Base-by-base conservation (phyloP, 257 asterid species). In the Craterostigma plantagineum region DNA sequence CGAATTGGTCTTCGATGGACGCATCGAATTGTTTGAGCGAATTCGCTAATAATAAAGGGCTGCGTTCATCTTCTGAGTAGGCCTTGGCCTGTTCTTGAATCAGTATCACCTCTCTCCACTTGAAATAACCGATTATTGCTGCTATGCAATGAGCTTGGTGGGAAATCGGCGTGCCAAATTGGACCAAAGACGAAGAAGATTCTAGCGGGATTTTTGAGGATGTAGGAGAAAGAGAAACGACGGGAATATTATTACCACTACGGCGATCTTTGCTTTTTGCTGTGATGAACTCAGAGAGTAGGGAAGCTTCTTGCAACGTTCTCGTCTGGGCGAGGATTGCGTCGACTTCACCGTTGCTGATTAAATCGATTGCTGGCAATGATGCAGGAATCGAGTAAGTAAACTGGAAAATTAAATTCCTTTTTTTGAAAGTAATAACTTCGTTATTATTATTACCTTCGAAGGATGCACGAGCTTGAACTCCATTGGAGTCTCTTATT, bases 61-160 rank as follows among this genome's bases (percentile, higher is more conserved):
- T 33, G 1, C 51, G 43, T 33, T 58, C 65, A 0, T 55, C 43
- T n/a, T 18, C 73, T 58, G 41, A 59, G n/a, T n/a, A 62, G 30
- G 49, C 45, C 44, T 42, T 42, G 50, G 51, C 14, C 4, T 49
- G 49, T 50, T 76, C 74, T 40, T 66, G 60, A 11, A 77, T 50
- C 1, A 66, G 46, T 18, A 63, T 62, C 38, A 71, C 64, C 40
- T 67, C 67, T 51, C 62, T 52, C 92, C 86, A 79, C 37, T 45
- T 43, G 64, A 66, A 79, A 51, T 54, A 71, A 42, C 60, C 61
- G 38, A 69, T 39, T 11, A 79, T 42, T 11, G 70, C 68, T 8
- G 92, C 70, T 4, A 70, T 27, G 52, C 82, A 62, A 36, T 49
- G 72, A 43, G 44, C 65, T 56, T 60, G 75, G 55, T 55, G 16